These are phyloP conservation scores for Fraxinus anomala DNA, from an alignment of 257 asterid genomes.

Conservation along the genomic window DNA sequence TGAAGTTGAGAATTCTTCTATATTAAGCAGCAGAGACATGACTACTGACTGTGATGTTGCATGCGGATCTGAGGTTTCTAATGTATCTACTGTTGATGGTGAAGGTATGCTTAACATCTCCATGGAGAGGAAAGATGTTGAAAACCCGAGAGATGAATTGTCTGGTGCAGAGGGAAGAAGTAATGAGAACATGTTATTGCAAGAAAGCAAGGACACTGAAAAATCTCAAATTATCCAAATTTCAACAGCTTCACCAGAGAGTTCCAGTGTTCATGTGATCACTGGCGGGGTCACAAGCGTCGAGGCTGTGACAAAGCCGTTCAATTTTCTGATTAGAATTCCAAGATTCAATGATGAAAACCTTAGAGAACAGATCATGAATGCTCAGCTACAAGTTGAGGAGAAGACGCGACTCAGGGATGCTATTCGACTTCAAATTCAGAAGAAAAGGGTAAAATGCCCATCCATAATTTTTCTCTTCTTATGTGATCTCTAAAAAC, in stretches of 20 bases:
- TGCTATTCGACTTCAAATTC: constrained; percentile 65
- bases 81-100: constrained; percentile 26
- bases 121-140: constrained; percentile 32
- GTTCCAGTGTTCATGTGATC: constrained; percentile 37
- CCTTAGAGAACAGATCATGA: constrained; percentile 61
- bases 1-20: constrained; percentile 35
- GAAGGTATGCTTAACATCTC: constrained; percentile 32
- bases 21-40: constrained; percentile 31
- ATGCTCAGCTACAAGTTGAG: constrained; percentile 65
- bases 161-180: constrained; percentile 28
- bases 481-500: background rate
- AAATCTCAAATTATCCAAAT: constrained; percentile 31
- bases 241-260: constrained; percentile 42
- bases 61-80: constrained; percentile 37
- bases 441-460: constrained; percentile 16
- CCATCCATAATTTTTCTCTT: background rate
- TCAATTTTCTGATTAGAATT: constrained; percentile 59
- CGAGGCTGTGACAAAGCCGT: constrained; percentile 46
- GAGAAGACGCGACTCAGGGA: constrained; percentile 82
- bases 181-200: constrained; percentile 26
- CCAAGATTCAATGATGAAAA: constrained; percentile 74
- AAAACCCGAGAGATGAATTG: constrained; percentile 35
- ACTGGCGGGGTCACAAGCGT: constrained; percentile 37
- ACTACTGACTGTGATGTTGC: constrained; percentile 29
- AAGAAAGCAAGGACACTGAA: constrained; percentile 37